These are phyloP conservation scores for Boletus subparvulus DNA, from an alignment of 768 basidiomycete genomes.

Conservation along the genomic window DNA sequence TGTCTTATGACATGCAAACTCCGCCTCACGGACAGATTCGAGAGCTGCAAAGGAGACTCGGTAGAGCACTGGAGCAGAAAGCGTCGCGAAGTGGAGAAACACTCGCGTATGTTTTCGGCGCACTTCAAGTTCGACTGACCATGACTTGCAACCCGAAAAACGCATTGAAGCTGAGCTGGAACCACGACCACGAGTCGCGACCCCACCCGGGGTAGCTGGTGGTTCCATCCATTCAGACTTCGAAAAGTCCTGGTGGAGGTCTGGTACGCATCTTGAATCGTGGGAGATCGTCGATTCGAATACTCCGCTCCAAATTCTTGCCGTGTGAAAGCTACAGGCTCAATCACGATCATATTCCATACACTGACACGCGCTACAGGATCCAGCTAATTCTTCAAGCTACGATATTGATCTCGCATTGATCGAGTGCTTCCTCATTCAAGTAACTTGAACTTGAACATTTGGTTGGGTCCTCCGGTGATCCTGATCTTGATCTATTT, in stretches of 20 bases:
- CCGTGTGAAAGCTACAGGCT: not conserved
- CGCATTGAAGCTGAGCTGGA: not conserved
- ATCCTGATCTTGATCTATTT: not conserved
- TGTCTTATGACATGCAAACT: too few relatives aligned
- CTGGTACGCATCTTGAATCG: too few relatives aligned
- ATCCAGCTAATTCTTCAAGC: not conserved
- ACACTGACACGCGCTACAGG: not conserved
- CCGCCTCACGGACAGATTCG: not conserved
- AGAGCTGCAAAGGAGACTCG: not conserved
- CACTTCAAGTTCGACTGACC: too few relatives aligned
- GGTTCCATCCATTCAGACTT: not conserved
- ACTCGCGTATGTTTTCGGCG: too few relatives aligned
- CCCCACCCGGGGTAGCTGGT: too few relatives aligned
- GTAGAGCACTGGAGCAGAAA: too few relatives aligned
- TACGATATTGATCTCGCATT: not conserved
- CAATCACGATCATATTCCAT: not conserved
- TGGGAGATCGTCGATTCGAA: too few relatives aligned
- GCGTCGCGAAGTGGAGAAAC: not conserved
- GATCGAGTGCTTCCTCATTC: too few relatives aligned
- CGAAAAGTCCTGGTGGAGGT: not conserved
- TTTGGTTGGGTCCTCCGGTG: not conserved
- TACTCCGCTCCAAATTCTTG: not conserved
- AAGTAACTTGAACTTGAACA: not conserved
- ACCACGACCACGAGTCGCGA: not conserved
- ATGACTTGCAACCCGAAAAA: too few relatives aligned